Evolutionary conservation across 179 eudicot genomes (phyloP), one percentile per base, ranked within the genome.

Genomic region (Silene coronaria): DNA sequence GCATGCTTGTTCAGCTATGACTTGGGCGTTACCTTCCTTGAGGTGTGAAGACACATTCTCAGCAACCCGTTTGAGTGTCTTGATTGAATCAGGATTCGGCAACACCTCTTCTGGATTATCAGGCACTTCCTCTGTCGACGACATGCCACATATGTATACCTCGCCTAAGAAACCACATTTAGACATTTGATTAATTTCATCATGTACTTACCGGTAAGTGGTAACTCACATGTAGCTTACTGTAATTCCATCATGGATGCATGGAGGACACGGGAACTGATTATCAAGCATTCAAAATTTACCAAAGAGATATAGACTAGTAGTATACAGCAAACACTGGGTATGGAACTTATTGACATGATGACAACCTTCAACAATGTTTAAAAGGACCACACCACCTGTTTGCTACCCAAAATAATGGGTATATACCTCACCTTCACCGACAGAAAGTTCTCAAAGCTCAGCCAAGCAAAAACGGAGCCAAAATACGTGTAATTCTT

Each of bases 1-100:
- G 76, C 98, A 93, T 2, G 97, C 97, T 81, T 93, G 98, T 84
- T 93, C 98, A 0, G 90, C 93, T 75, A 79, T 93, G 67, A 93
- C 92, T 14, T 59, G 75, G 1, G 87, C 91, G 78, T 86, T 86
- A 0, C 84, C 90, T 82, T 90, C 97, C 14, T 70, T 85, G 13
- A 89, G 81, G 77, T 86, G 91, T 72, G 89, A 87, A 38, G 97
- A 91, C 14, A 91, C 94, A 0, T 80, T 89, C 28, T 70, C 76
- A 3, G 93, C 98, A 36, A 93, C 97, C 34, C 80, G 84, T 77
- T 90, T 93, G 23, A 93, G 93, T 62, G 80, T 81, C 3, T 66
- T 28, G 66, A 93, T 90, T 21, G 97, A 91, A 57, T 91, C 93
- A 3, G 89, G 90, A 80, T 90, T 83, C 0, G 89, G 89, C 4